phyloP scores from a whole-genome alignment of 352 stramenopile species.

The Phytophthora fragariaefolia region DNA sequence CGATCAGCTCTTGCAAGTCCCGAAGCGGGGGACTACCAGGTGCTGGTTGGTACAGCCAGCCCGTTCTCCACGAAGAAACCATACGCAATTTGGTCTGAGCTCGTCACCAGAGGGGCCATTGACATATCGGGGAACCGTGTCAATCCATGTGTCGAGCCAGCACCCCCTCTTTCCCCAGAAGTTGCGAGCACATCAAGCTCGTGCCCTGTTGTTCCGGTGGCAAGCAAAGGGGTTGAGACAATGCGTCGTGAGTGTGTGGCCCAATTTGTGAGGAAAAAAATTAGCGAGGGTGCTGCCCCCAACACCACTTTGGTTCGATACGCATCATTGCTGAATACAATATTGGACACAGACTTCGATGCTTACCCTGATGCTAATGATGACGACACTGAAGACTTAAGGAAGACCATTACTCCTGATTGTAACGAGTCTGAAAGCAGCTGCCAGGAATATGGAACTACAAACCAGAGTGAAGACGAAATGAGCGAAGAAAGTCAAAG shows the following conservation, averaged over 20 bases:
- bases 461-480: slow-evolving; percentile 42
- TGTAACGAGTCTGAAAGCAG: background rate
- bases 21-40: slow-evolving; percentile 56
- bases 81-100: slow-evolving; percentile 83
- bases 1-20: slow-evolving; percentile 60
- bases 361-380: slow-evolving; percentile 44
- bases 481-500: slow-evolving; percentile 19
- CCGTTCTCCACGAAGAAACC: slow-evolving; percentile 78
- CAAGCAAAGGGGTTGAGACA: slow-evolving; percentile 36
- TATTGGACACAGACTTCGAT: slow-evolving; percentile 79
- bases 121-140: slow-evolving; percentile 23
- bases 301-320: slow-evolving; percentile 78
- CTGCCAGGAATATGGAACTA: background rate
- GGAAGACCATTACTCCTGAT: background rate
- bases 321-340: slow-evolving; percentile 60
- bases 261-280: slow-evolving; percentile 67
- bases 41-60: slow-evolving; percentile 76
- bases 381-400: slow-evolving; percentile 8
- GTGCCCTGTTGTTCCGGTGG: slow-evolving; percentile 14
- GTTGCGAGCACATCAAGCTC: slow-evolving; percentile 15
- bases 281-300: slow-evolving; percentile 61
- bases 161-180: slow-evolving; percentile 30
- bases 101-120: slow-evolving; percentile 71
- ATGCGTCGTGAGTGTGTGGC: slow-evolving; percentile 60
- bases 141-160: slow-evolving; percentile 14